Evolutionary conservation across 129 eudicot genomes (phyloP).

Genomic region (Glebionis coronaria): DNA sequence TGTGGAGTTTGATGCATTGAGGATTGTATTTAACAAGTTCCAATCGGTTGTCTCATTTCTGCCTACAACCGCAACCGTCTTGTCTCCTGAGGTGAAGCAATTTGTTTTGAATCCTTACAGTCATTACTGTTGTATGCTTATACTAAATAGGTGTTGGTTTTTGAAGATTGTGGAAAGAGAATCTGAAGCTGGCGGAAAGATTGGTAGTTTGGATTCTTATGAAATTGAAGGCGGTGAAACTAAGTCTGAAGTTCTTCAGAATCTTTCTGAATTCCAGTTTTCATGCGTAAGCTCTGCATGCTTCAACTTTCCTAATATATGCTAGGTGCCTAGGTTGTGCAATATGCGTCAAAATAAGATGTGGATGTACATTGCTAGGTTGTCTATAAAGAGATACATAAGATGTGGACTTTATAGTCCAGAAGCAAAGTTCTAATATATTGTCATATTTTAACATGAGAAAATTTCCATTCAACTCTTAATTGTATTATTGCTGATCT

Average conservation of each 20-base stretch:
- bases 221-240: constrained; percentile 98
- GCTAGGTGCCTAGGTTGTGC: background rate
- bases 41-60: constrained; percentile 82
- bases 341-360: background rate
- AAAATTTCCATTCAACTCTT: background rate
- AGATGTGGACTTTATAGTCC: no score
- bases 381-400: no score
- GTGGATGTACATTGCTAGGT: no score
- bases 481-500: background rate
- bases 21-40: constrained; percentile 90
- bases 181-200: constrained; percentile 88
- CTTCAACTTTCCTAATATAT: background rate
- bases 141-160: background rate
- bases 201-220: constrained; percentile 75
- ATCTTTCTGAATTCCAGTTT: constrained; percentile 81
- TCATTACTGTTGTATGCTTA: constrained; percentile 3
- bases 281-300: constrained; percentile 58
- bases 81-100: constrained; percentile 82
- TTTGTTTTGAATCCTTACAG: background rate
- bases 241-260: constrained; percentile 92
- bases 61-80: constrained; percentile 77
- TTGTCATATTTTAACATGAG: background rate
- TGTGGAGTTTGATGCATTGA: constrained; percentile 87
- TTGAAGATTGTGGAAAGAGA: constrained; percentile 89
- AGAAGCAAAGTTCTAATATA: background rate